These are phyloP conservation scores for Penicillium bialowiezense DNA, from an alignment of 495 filamentous ascomycete genomes.

Conservation along the genomic window DNA sequence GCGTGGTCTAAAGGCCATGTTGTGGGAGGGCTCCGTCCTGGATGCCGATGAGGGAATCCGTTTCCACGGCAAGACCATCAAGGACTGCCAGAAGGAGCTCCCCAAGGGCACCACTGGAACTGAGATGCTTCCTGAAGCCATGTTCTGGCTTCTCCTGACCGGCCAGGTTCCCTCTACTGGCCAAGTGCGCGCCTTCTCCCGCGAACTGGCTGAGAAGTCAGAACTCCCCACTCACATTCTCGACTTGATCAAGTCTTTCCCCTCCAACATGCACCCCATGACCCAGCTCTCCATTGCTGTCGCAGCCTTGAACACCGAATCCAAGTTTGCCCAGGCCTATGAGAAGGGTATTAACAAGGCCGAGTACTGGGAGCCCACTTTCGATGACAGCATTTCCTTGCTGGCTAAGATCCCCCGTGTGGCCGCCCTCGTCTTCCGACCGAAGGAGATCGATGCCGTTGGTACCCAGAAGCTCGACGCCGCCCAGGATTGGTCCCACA, in stretches of 20 bases:
- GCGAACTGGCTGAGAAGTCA: conserved; percentile 83
- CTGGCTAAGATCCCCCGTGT: conserved; percentile 96
- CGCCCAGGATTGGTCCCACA: conserved; percentile 94
- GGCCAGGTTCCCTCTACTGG: conserved; percentile 80
- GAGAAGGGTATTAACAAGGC: conserved; percentile 86
- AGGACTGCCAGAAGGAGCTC: conserved; percentile 90
- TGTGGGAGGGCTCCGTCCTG: conserved; percentile 98
- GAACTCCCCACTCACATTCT: conserved; percentile 79
- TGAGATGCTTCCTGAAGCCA: conserved; percentile 98
- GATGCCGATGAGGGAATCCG: conserved; percentile 97
- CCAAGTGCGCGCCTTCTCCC: conserved; percentile 78
- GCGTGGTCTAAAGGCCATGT: conserved; percentile 95
- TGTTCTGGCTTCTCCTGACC: conserved; percentile 99
- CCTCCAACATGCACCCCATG: conserved; percentile 89
- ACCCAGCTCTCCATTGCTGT: conserved; percentile 95
- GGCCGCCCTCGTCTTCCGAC: conserved; percentile 95
- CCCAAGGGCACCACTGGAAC: conserved; percentile 90
- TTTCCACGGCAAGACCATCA: conserved; percentile 96
- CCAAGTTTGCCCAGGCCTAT: conserved; percentile 88
- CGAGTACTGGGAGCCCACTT: conserved; percentile 98
- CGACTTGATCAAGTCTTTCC: conserved; percentile 88
- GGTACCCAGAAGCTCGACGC: conserved; percentile 40
- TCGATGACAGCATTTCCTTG: conserved; percentile 90
- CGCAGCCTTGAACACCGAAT: conserved; percentile 87
- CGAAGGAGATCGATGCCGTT: conserved; percentile 68